A percentile compares a stretch with the other conserved stretches of the same genome.
phyloP scores from a whole-genome alignment of 106 monocot genomes.

The Agapanthus africanus region DNA sequence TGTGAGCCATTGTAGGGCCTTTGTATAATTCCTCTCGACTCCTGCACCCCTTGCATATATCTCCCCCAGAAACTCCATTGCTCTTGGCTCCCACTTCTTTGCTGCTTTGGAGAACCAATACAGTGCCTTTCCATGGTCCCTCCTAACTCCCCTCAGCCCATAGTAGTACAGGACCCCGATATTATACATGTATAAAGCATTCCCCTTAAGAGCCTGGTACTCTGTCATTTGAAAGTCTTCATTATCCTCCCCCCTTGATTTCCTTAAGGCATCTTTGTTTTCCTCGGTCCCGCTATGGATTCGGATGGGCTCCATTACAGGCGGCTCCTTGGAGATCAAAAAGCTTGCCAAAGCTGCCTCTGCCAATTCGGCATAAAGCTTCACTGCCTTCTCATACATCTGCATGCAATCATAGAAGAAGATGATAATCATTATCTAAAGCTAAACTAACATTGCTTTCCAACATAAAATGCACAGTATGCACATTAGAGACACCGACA shows the following conservation, averaged over 20 bases:
- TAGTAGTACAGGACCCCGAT: constrained; percentile 84
- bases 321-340: constrained; percentile 74
- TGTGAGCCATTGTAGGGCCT: constrained; percentile 76
- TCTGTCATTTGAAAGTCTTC: constrained; percentile 92
- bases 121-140: constrained; percentile 61
- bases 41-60: constrained; percentile 92
- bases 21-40: constrained; percentile 80
- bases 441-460: too few species aligned
- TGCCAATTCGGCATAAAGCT: constrained; percentile 73
- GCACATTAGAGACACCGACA: too few species aligned
- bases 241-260: constrained; percentile 80
- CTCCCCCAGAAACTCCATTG: constrained; percentile 89
- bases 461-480: too few species aligned
- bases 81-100: constrained; percentile 69
- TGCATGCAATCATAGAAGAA: constrained; percentile 12
- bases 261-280: constrained; percentile 72
- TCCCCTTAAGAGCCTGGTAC: constrained; percentile 80
- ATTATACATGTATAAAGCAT: constrained; percentile 57
- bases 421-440: neutral
- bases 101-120: constrained; percentile 77
- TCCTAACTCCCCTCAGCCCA: constrained; percentile 70
- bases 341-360: constrained; percentile 92
- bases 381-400: constrained; percentile 82
- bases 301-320: constrained; percentile 67
- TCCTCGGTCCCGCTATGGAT: constrained; percentile 85